phyloP scores from a whole-genome alignment of 306 rosid species.

The Pyrus bretschneideri region DNA sequence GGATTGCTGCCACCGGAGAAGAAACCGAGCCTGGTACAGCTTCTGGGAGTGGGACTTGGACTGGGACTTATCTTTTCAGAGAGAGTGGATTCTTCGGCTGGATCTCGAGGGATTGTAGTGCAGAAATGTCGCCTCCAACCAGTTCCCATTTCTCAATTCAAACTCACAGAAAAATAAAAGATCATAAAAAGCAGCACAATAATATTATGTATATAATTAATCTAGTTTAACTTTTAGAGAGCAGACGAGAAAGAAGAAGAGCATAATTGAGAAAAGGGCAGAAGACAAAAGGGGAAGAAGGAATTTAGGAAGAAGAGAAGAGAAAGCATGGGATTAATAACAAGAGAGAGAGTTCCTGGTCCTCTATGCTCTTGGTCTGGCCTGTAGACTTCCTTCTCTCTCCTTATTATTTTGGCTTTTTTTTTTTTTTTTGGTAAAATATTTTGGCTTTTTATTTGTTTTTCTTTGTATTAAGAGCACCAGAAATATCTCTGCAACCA shows the following conservation, averaged over 20 bases:
- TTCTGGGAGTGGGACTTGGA: conserved; percentile 74
- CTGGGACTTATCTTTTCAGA: conserved; percentile 43
- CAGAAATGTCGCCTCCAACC: conserved; percentile 98
- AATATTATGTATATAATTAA: background rate
- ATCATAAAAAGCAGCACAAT: background rate
- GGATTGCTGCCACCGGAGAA: conserved; percentile 62
- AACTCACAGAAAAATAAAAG: background rate
- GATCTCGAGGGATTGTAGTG: conserved; percentile 51
- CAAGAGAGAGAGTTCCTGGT: background rate
- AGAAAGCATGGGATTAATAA: conserved; percentile 34
- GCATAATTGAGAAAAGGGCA: conserved; percentile 1
- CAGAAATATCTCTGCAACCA: background rate
- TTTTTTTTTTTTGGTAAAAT: background rate
- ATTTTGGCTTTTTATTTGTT: background rate
- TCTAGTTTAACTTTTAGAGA: background rate
- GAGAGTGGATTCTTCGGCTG: conserved; percentile 36
- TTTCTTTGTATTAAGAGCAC: background rate
- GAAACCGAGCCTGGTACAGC: conserved; percentile 60
- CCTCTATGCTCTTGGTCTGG: too few species aligned
- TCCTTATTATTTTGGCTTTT: background rate
- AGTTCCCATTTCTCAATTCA: conserved; percentile 55
- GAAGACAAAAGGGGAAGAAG: conserved; percentile 37
- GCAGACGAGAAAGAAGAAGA: conserved; percentile 1
- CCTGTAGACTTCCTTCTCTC: background rate
- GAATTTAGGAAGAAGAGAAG: conserved; percentile 12